Percentiles rank a stretch among this genome's conserved stretches.
Conservation (phyloP, 768 basidiomycete genomes). For the Galerina marginata region DNA sequence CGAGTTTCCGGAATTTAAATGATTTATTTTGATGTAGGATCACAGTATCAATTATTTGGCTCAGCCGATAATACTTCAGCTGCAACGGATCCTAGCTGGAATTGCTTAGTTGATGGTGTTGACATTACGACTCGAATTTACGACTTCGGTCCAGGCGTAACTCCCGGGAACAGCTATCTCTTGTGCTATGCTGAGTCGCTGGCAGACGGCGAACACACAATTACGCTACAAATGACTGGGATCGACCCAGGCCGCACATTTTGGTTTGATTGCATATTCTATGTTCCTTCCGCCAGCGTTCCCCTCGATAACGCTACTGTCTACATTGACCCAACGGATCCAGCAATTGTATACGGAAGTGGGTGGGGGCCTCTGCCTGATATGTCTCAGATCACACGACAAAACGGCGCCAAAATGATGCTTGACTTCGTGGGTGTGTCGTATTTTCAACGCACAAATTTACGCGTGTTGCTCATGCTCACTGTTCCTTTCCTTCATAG, state of each 20-base stretch:
- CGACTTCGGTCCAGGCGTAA: neutral
- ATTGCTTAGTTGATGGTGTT: conserved; percentile 21
- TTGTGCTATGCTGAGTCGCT: conserved; percentile 10
- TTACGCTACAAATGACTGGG: conserved; percentile 15
- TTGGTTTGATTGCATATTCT: conserved; percentile 35
- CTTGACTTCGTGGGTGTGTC: neutral
- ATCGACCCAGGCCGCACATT: conserved; percentile 23
- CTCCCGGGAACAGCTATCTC: conserved; percentile 2
- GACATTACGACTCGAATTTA: neutral
- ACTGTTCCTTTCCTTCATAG: no score
- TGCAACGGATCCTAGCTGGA: conserved; percentile 16
- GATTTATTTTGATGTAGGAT: no score
- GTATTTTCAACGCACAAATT: neutral
- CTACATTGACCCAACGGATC: no score
- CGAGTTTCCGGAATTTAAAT: no score
- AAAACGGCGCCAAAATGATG: neutral
- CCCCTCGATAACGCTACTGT: conserved; percentile 1
- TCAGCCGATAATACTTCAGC: conserved; percentile 7
- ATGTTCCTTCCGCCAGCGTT: conserved; percentile 25
- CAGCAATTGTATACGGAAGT: no score
- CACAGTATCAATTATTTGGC: neutral
- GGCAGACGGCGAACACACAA: conserved; percentile 12
- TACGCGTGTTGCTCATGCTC: no score
- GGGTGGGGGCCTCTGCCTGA: neutral
- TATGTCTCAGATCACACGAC: neutral